These are phyloP conservation scores for Lepidium africanum DNA, from an alignment of 345 rosid species.

Conservation along the genomic window DNA sequence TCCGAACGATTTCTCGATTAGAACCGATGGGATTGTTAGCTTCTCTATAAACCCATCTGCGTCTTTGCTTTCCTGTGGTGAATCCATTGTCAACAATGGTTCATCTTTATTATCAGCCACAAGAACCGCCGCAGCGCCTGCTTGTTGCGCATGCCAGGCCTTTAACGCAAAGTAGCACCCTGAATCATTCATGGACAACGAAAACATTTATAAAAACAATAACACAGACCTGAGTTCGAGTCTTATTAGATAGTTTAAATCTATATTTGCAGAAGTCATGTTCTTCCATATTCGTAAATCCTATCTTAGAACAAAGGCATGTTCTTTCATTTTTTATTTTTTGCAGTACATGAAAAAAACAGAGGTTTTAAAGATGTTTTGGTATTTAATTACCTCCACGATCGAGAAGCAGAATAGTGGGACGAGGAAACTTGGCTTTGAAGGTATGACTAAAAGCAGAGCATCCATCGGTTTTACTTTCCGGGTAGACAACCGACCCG, in stretches of 20 bases:
- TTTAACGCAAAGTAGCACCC: conserved; percentile 85
- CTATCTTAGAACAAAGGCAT: not conserved
- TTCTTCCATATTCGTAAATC: too few species aligned
- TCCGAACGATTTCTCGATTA: conserved; percentile 62
- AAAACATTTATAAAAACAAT: not conserved
- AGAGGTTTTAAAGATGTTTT: not conserved
- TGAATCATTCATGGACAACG: conserved; percentile 12
- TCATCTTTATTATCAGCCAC: conserved; percentile 69
- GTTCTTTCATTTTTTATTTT: too few species aligned
- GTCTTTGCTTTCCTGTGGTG: conserved; percentile 52
- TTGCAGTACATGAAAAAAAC: not conserved
- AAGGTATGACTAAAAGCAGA: conserved; percentile 55
- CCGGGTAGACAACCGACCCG: conserved; percentile 68
- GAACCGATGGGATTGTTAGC: conserved; percentile 69
- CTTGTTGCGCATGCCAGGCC: conserved; percentile 81
- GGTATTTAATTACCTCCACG: conserved; percentile 69
- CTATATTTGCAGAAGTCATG: too few species aligned
- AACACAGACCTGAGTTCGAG: not conserved
- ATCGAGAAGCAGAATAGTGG: conserved; percentile 72
- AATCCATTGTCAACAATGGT: conserved; percentile 87
- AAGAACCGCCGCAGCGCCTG: conserved; percentile 85
- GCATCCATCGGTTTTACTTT: conserved; percentile 53
- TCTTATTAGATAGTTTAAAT: too few species aligned
- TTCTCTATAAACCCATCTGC: conserved; percentile 67
- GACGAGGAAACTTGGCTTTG: conserved; percentile 46